Conservation (phyloP, 441 rosid species). For the Oxalis stricta region DNA sequence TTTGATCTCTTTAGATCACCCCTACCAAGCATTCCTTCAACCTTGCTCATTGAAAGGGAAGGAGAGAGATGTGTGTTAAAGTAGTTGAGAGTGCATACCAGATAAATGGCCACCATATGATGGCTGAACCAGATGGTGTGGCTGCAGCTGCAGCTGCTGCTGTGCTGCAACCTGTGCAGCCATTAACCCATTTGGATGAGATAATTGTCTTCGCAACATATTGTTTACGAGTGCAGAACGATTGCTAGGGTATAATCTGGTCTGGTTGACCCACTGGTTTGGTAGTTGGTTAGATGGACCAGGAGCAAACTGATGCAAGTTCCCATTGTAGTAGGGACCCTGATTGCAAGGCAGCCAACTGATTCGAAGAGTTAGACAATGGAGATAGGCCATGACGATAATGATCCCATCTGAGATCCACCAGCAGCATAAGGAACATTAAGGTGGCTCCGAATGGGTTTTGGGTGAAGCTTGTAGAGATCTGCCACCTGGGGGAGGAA, state of each 20-base stretch:
- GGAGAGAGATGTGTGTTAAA: constrained; percentile 40
- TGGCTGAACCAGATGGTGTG: constrained; percentile 42
- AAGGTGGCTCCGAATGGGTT: constrained; percentile 30
- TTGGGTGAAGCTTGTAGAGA: constrained; percentile 44
- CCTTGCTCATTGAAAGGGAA: constrained; percentile 38
- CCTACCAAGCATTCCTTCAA: constrained; percentile 29
- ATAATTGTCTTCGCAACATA: constrained; percentile 50
- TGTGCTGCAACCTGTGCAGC: constrained; percentile 37
- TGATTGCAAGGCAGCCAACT: constrained; percentile 50
- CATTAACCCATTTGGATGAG: constrained; percentile 49
- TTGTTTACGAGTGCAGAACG: constrained; percentile 46
- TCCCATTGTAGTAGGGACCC: constrained; percentile 40
- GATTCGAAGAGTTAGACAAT: constrained; percentile 38
- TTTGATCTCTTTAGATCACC: constrained; percentile 44
- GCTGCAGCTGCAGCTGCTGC: constrained; percentile 38
- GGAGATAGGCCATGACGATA: constrained; percentile 41
- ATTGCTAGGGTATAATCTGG: constrained; percentile 51
- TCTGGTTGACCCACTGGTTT: constrained; percentile 66
- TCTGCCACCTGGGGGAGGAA: constrained; percentile 61
- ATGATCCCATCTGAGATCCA: constrained; percentile 41
- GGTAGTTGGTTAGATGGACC: constrained; percentile 49
- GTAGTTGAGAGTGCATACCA: constrained; percentile 54
- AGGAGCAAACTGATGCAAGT: constrained; percentile 38
- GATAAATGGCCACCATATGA: constrained; percentile 64
- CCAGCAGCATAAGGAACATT: constrained; percentile 35